A percentile compares a stretch with the other conserved stretches of the same genome.
Evolutionary conservation across 805 yeast genomes (phyloP).

Genomic region (Diddensiella santjacobensis): DNA sequence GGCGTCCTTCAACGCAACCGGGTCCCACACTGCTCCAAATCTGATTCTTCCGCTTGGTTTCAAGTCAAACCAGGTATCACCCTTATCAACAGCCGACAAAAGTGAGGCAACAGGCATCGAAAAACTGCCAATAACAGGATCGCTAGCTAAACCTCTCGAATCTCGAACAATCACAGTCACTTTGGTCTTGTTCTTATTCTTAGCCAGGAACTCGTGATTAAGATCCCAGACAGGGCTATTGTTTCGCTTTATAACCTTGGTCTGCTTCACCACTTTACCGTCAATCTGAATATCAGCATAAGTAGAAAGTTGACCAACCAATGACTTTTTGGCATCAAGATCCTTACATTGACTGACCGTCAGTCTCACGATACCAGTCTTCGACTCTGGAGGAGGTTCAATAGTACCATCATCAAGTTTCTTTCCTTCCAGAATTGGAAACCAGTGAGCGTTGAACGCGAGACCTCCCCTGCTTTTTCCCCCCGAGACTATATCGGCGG

Average conservation of each 20-base stretch:
- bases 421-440: slow-evolving; percentile 59
- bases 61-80: slow-evolving; percentile 72
- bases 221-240: slow-evolving; percentile 66
- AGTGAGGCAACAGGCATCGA: slow-evolving; percentile 53
- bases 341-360: slow-evolving; percentile 62
- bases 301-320: slow-evolving; percentile 53
- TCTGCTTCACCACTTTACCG: slow-evolving; percentile 53
- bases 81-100: slow-evolving; percentile 73
- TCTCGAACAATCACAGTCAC: slow-evolving; percentile 65
- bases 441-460: slow-evolving; percentile 63
- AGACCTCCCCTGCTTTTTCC: slow-evolving; percentile 80
- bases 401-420: slow-evolving; percentile 72
- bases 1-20: slow-evolving; percentile 68
- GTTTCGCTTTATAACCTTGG: slow-evolving; percentile 56
- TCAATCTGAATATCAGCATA: slow-evolving; percentile 70
- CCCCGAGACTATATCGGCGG: slow-evolving; percentile 66
- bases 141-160: slow-evolving; percentile 52
- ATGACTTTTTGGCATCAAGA: slow-evolving; percentile 36
- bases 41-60: slow-evolving; percentile 65
- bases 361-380: slow-evolving; percentile 84
- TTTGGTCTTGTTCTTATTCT: slow-evolving; percentile 67
- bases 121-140: slow-evolving; percentile 55
- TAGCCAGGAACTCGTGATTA: slow-evolving; percentile 61
- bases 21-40: slow-evolving; percentile 75
- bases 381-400: slow-evolving; percentile 84